Percentiles rank a stretch among this genome's conserved stretches.
phyloP scores from a whole-genome alignment of 495 filamentous ascomycete species.

The Hypoxylon fuscum region DNA sequence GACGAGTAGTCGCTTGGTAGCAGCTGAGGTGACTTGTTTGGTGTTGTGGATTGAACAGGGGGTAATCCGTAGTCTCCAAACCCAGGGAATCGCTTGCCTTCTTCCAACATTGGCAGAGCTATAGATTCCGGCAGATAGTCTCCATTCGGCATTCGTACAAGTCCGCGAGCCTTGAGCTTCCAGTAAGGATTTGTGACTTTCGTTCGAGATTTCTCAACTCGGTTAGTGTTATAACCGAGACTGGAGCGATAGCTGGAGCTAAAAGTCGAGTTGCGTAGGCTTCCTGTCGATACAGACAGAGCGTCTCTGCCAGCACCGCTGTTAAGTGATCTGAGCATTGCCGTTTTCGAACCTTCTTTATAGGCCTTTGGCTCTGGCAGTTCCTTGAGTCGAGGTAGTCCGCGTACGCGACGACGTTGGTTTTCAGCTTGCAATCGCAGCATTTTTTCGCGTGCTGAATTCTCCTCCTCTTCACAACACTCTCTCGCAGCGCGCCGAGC shows the following conservation, averaged over 20 bases:
- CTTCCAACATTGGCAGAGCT: constrained; percentile 43
- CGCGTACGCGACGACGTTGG: constrained; percentile 32
- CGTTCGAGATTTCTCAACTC: constrained; percentile 39
- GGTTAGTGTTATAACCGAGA: constrained; percentile 33
- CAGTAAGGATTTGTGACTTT: constrained; percentile 48
- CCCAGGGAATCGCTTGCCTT: constrained; percentile 39
- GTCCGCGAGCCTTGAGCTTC: constrained; percentile 51
- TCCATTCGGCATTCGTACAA: constrained; percentile 55
- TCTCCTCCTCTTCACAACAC: constrained; percentile 7
- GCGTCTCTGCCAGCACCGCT: constrained; percentile 26
- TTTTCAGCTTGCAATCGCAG: constrained; percentile 37
- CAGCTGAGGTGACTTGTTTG: constrained; percentile 28
- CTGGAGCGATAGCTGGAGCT: constrained; percentile 47
- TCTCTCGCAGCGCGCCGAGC: constrained; percentile 43
- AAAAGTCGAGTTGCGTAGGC: constrained; percentile 42
- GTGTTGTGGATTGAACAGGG: constrained; percentile 21
- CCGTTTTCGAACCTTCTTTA: constrained; percentile 42
- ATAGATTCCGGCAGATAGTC: constrained; percentile 54
- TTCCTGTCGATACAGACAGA: constrained; percentile 41
- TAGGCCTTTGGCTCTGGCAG: constrained; percentile 26
- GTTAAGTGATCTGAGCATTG: constrained; percentile 34
- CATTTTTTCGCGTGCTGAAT: constrained; percentile 12
- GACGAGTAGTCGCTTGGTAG: constrained; percentile 6
- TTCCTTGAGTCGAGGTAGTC: constrained; percentile 35
- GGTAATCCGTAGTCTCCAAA: constrained; percentile 41